Percentiles rank a stretch among this genome's conserved stretches.
phyloP scores from a whole-genome alignment of 2,329 filamentous ascomycete genomes.

The Fusarium sarcochroum region DNA sequence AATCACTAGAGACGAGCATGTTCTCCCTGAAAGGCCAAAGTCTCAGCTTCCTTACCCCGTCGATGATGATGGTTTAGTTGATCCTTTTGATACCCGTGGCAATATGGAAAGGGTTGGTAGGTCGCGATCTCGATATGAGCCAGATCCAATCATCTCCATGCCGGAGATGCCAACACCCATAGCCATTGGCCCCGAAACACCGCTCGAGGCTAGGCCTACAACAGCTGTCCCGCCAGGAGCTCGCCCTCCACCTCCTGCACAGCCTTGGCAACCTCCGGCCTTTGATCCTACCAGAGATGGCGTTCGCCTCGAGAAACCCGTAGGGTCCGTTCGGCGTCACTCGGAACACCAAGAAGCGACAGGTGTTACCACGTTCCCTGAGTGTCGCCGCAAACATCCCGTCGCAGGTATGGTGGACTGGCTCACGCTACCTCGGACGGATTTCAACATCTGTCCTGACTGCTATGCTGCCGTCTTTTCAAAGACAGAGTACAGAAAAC shows the following conservation, averaged over 20 bases:
- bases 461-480: constrained; percentile 82
- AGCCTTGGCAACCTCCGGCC: constrained; percentile 62
- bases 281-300: constrained; percentile 60
- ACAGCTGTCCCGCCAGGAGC: constrained; percentile 46
- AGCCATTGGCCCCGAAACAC: constrained; percentile 40
- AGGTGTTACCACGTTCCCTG: constrained; percentile 66
- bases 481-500: constrained; percentile 74
- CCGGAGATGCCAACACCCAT: constrained; percentile 47
- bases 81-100: constrained; percentile 43
- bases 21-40: constrained; percentile 43
- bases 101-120: constrained; percentile 36
- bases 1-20: constrained; percentile 37
- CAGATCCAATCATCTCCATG: constrained; percentile 42
- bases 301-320: constrained; percentile 55
- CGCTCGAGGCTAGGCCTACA: constrained; percentile 41
- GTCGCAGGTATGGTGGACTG: constrained; percentile 80
- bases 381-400: constrained; percentile 77
- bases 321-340: constrained; percentile 66
- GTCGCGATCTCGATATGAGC: constrained; percentile 40
- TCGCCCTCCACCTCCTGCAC: constrained; percentile 41
- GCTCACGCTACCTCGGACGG: constrained; percentile 80
- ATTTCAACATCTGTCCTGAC: constrained; percentile 85
- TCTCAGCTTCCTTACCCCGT: constrained; percentile 56
- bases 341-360: constrained; percentile 59
- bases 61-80: constrained; percentile 50